A percentile compares a stretch with the other conserved stretches of the same genome.
These are phyloP conservation scores for Backusella westeae DNA, from an alignment of 192 early-diverging fungal genomes.

Conservation along the genomic window DNA sequence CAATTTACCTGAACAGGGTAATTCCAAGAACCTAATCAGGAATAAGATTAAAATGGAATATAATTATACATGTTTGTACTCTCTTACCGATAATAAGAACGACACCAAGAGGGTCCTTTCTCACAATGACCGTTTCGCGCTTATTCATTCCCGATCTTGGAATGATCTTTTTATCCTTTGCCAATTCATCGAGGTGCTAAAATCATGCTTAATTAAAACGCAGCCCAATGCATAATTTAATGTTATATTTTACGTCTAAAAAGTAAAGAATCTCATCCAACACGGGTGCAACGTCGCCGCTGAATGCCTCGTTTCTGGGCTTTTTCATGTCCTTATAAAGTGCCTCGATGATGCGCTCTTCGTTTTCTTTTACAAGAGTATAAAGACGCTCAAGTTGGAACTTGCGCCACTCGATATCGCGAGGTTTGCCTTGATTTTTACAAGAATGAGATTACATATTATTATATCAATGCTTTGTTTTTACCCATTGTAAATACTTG, in stretches of 20 bases:
- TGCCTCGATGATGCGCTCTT: slow-evolving; percentile 50
- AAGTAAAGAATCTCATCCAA: slow-evolving; percentile 44
- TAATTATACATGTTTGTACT: slow-evolving; percentile 37
- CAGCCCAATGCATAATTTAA: neutral
- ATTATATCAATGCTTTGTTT: neutral
- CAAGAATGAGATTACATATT: neutral
- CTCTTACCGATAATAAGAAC: slow-evolving; percentile 68
- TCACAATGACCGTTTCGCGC: slow-evolving; percentile 49
- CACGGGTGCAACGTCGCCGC: slow-evolving; percentile 51
- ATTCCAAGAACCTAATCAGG: slow-evolving; percentile 44
- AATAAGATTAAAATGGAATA: neutral
- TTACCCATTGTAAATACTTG: slow-evolving; percentile 42
- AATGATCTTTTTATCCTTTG: slow-evolving; percentile 42
- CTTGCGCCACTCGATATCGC: slow-evolving; percentile 46
- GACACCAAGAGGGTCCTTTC: slow-evolving; percentile 76
- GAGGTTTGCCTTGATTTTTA: slow-evolving; percentile 34
- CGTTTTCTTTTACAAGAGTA: slow-evolving; percentile 59
- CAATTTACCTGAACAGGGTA: slow-evolving; percentile 44
- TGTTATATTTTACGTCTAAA: slow-evolving; percentile 18
- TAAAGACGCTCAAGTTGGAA: slow-evolving; percentile 65
- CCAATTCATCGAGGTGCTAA: slow-evolving; percentile 61
- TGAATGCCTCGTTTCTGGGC: slow-evolving; percentile 46
- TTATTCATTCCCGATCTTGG: slow-evolving; percentile 36
- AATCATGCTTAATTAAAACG: neutral
- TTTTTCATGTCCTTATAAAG: slow-evolving; percentile 60